phyloP scores from a whole-genome alignment of 1,139 yeast genomes.

The Pichia terricola region DNA sequence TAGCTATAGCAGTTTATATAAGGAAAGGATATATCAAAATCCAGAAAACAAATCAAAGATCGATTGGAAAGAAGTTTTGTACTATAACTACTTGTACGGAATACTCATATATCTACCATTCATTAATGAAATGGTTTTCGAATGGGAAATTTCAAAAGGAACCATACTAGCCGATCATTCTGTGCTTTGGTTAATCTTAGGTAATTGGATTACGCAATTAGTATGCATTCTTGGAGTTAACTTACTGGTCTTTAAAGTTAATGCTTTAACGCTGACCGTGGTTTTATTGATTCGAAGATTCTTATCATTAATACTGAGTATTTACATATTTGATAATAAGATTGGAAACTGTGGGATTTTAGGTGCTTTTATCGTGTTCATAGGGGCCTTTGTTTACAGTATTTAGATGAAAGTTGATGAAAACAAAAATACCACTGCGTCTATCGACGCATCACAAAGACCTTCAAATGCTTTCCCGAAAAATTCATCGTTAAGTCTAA shows the following conservation, averaged over 20 bases:
- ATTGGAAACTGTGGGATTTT: slow-evolving; percentile 31
- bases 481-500: no score
- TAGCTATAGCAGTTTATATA: slow-evolving; percentile 41
- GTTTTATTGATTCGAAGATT: slow-evolving; percentile 54
- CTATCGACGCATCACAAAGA: not conserved
- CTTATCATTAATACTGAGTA: slow-evolving; percentile 47
- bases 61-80: slow-evolving; percentile 57
- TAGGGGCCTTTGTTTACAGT: slow-evolving; percentile 43
- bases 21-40: slow-evolving; percentile 37
- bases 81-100: slow-evolving; percentile 50
- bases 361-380: slow-evolving; percentile 44
- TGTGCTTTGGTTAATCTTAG: slow-evolving; percentile 23
- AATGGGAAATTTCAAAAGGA: slow-evolving; percentile 9
- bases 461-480: not conserved
- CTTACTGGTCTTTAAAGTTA: slow-evolving; percentile 43
- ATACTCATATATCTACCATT: slow-evolving; percentile 44
- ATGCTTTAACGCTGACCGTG: slow-evolving; percentile 54
- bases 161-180: slow-evolving; percentile 11
- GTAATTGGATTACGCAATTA: slow-evolving; percentile 53
- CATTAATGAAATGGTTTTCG: slow-evolving; percentile 7
- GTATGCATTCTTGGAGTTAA: slow-evolving; percentile 63
- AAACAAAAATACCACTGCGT: no score
- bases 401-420: no score
- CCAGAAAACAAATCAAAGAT: slow-evolving; percentile 8
- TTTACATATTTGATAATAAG: slow-evolving; percentile 36